Evolutionary conservation across 768 basidiomycete species (phyloP).

Genomic region (Pisolithus albus): DNA sequence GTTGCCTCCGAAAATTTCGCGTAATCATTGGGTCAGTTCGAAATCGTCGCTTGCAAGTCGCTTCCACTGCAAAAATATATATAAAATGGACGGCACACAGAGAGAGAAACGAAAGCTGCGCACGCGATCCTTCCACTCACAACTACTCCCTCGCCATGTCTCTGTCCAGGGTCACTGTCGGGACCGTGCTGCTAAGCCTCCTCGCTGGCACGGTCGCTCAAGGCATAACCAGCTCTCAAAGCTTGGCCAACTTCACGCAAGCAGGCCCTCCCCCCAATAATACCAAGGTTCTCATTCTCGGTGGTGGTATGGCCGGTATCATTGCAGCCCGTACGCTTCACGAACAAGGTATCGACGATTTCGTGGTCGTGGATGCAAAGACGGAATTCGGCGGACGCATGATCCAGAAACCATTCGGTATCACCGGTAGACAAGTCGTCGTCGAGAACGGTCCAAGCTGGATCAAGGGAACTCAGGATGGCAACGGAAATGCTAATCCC

Average conservation of each 20-base stretch:
- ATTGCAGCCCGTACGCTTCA: constrained; percentile 58
- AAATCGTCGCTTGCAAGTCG: no score
- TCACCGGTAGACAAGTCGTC: constrained; percentile 28
- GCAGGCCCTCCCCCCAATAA: constrained; percentile 6
- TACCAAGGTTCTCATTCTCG: constrained; percentile 49
- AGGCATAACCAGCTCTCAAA: no score
- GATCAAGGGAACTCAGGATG: constrained; percentile 49
- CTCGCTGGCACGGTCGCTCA: constrained; percentile 4
- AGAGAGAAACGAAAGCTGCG: no score
- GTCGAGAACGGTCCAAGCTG: constrained; percentile 59
- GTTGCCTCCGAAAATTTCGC: no score
- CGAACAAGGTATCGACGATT: constrained; percentile 47
- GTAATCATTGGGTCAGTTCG: no score
- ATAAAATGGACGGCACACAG: no score
- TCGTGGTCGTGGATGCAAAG: constrained; percentile 54
- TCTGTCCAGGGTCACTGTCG: neutral
- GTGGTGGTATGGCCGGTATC: constrained; percentile 60
- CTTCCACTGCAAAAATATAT: no score
- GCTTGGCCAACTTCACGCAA: constrained; percentile 1
- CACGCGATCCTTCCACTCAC: no score
- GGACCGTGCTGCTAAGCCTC: constrained; percentile 6
- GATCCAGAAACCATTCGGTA: constrained; percentile 41
- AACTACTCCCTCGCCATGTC: constrained; percentile 8
- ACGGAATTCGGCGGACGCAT: constrained; percentile 56
- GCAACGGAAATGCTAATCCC: constrained; percentile 49